Evolutionary conservation across 306 rosid genomes (phyloP).

Genomic region (Oxytropis ochrocephala): DNA sequence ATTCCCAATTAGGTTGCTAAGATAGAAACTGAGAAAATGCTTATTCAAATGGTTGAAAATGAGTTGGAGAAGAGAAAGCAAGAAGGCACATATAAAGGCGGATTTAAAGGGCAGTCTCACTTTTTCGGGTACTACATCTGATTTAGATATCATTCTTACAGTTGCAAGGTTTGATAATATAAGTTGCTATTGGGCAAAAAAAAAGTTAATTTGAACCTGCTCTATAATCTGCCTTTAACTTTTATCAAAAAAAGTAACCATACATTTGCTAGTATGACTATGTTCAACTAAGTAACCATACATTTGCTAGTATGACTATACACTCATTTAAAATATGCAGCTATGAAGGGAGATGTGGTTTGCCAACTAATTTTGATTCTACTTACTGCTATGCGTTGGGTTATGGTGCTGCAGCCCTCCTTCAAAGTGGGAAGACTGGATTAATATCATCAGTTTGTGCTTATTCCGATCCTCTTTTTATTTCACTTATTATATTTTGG

Average conservation of each 20-base stretch:
- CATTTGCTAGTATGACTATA: slow-evolving; percentile 8
- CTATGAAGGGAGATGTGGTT: slow-evolving; percentile 95
- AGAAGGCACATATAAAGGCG: slow-evolving; percentile 55
- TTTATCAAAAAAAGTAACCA: not conserved
- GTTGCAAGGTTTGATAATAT: slow-evolving; percentile 14
- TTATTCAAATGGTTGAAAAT: slow-evolving; percentile 95
- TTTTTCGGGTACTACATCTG: slow-evolving; percentile 77
- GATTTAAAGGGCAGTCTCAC: slow-evolving; percentile 86
- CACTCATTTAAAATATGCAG: slow-evolving; percentile 35
- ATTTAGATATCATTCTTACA: not conserved
- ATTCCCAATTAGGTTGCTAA: slow-evolving; percentile 67
- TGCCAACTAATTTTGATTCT: slow-evolving; percentile 95
- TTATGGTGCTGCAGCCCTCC: slow-evolving; percentile 89
- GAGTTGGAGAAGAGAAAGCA: slow-evolving; percentile 87
- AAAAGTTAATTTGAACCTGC: not conserved
- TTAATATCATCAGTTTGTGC: slow-evolving; percentile 86
- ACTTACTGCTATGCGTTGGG: slow-evolving; percentile 96
- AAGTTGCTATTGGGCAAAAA: not conserved
- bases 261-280: not conserved
- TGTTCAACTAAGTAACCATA: not conserved
- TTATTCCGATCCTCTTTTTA: not conserved
- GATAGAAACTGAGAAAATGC: slow-evolving; percentile 99
- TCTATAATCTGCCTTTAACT: not conserved
- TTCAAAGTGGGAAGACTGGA: slow-evolving; percentile 88
- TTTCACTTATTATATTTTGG: not conserved